Base-by-base conservation (phyloP, 805 yeast species). In the Starmerella potacharoeniae region DNA sequence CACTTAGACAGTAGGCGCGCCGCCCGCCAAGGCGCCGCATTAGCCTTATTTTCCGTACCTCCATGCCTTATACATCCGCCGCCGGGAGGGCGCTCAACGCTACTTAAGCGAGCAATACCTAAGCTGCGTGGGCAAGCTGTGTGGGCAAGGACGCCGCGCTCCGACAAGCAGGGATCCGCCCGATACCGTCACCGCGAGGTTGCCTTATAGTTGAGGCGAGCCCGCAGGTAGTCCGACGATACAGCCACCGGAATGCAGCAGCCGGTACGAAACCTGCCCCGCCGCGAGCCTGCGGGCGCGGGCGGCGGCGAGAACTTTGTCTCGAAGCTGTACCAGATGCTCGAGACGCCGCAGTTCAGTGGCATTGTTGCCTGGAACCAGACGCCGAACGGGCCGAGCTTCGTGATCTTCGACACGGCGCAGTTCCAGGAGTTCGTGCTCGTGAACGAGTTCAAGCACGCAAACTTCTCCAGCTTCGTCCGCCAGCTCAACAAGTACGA, bases 401-500 rank as follows among this genome's bases (percentile, higher is more conserved):
- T 93, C 69, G 86, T 91, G 44, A 95, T 93, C 37, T 66, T 86
- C 36, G 95, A 93, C 70, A 67, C 69, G 34, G 52, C 66, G 39
- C 49, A 49, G 16, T 61, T 63, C 53, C 66, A 60, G 47, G 58
- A 58, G 29, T 45, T 40, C 51, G 85, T 93, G 13, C 76, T 93
- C 50, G 97, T 97, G 14, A 80, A 82, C 51, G 96, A 91, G 70
- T 93, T 93, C 74, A 91, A 90, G 65, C 98, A 93, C 70, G 80
- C 88, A 55, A 93, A 93, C 71, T 93, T 91, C 71, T 91, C 97
- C 39, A 81, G 90, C 62, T 91, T 91, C 72, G 97, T 91, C 22
- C 79, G 98, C 47, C 98, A 93, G 68, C 75, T 93, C 64, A 93
- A 93, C 75, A 93, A 93, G 70, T 93, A 93, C 67, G 98, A 91